Evolutionary conservation across 1,284 basidiomycete species (phyloP), one percentile per base, ranked within the genome.

Genomic region (Heliocybe sulcata): DNA sequence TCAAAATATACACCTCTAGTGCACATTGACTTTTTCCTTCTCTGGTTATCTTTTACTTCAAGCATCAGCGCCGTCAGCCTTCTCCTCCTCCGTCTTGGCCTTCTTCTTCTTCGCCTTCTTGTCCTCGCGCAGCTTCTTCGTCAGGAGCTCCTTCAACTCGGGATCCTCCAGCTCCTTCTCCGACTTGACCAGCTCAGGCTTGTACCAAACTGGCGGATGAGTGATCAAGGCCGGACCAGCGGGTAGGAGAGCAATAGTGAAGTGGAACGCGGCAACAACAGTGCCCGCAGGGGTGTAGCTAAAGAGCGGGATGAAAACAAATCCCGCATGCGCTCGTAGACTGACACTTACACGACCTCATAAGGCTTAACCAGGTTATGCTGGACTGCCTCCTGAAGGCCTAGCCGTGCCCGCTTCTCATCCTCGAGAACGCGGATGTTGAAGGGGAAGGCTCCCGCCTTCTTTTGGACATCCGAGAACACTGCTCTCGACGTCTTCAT

Each of bases 371-470:
- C 82, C 20, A 96, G 77, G 66, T 83, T 85, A 72, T 99, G 96
- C 69, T 95, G 88, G 48, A 94, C 92, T 57, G 95, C 95, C 76
- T 99, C 96, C 71, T 93, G 90, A 33, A 99, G 82, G 64, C 96
- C 96, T 81, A 99, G 88, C 54, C 94, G 86, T 22, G 94, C 90
- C 55, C 92, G 84, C 74, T 95, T 94, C 79, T 98, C 94, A 67
- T 99, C 95, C 58, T 98, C 96, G 58, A 99, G 80, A 54, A 81
- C 81, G 60, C 96, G 90, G 59, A 99, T 81, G 67, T 95, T 98
- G 82, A 99, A 98, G 47, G 96, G 96, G 86, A 99, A 99, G 6
- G 92, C 82, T 26, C 95, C 96, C 33, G 96, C 92, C 72, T 98
- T 98, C 80, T 95, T 96, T 74, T 96, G 91, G 65, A 98, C 92